Conservation (phyloP, 768 basidiomycete species). For the Leccinum aurantiacum region DNA sequence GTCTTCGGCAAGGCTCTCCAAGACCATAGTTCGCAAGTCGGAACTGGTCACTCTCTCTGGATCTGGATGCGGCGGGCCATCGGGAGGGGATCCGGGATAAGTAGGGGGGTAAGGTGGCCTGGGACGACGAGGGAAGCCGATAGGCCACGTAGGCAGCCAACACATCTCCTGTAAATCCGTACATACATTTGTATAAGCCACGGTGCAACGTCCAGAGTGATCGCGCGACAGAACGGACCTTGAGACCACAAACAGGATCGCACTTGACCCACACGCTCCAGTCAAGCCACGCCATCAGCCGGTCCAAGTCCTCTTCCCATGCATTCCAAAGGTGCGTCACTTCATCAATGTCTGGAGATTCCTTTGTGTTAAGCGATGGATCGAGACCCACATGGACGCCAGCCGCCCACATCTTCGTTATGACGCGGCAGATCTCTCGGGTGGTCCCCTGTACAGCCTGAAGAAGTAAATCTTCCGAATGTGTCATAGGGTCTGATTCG, state of each 20-base stretch:
- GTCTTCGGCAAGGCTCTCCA: background rate
- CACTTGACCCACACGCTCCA: slow-evolving; percentile 55
- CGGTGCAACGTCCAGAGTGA: background rate
- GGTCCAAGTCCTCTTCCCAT: slow-evolving; percentile 40
- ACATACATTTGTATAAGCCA: background rate
- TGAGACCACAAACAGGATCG: slow-evolving; percentile 42
- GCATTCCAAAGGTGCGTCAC: slow-evolving; percentile 11
- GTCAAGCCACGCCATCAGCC: slow-evolving; percentile 50
- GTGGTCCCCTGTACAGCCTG: slow-evolving; percentile 33
- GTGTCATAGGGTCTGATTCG: slow-evolving; percentile 18
- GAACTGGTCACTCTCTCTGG: background rate
- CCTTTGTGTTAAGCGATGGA: background rate
- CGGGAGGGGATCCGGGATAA: background rate
- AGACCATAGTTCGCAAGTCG: background rate
- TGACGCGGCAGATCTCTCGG: slow-evolving; percentile 46
- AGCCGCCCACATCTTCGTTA: slow-evolving; percentile 48
- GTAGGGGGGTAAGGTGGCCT: background rate
- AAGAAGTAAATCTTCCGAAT: slow-evolving; percentile 31
- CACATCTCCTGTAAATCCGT: slow-evolving; percentile 25
- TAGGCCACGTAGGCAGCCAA: slow-evolving; percentile 28
- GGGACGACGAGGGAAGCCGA: slow-evolving; percentile 10
- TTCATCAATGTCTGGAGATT: slow-evolving; percentile 1
- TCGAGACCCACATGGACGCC: slow-evolving; percentile 31
- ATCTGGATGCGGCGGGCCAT: background rate
- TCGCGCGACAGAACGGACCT: slow-evolving; percentile 35